A percentile compares a stretch with the other conserved stretches of the same genome.
phyloP scores from a whole-genome alignment of 2,329 filamentous ascomycete genomes.

The Xylariaceae sp. region DNA sequence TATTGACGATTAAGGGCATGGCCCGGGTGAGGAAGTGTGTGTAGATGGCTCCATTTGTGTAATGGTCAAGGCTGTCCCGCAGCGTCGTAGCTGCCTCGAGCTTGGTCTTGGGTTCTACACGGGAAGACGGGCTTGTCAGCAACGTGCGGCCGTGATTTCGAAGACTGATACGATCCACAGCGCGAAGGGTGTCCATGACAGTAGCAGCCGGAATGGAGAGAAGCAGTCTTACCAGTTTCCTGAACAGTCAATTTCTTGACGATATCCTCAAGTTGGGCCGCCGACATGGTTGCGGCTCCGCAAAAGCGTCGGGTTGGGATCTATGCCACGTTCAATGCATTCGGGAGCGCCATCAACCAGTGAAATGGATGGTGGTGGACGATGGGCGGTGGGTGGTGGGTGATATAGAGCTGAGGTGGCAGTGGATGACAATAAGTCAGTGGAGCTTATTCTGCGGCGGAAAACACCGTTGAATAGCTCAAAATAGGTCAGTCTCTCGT shows the following conservation, averaged over 20 bases:
- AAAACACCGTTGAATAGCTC: no score
- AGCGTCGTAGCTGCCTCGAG: conserved; percentile 78
- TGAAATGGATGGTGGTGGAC: not conserved
- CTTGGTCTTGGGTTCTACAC: conserved; percentile 73
- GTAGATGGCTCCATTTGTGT: conserved; percentile 75
- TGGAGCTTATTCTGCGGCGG: no score
- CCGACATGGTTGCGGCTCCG: conserved; percentile 56
- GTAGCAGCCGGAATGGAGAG: not conserved
- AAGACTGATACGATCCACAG: no score
- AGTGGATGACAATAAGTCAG: no score
- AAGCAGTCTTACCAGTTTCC: conserved; percentile 48
- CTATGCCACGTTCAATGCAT: conserved; percentile 4
- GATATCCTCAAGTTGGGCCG: conserved; percentile 58
- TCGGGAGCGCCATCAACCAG: not conserved
- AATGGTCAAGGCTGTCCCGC: conserved; percentile 87
- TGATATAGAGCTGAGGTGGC: no score
- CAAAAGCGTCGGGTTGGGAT: not conserved
- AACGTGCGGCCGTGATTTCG: not conserved
- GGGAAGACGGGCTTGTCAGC: conserved; percentile 3
- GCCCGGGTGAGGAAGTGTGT: conserved; percentile 77
- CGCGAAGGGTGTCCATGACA: not conserved
- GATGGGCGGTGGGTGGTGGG: no score
- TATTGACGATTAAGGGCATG: conserved; percentile 83
- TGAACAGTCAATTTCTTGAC: conserved; percentile 55
- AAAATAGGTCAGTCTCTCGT: no score